Evolutionary conservation across 2,329 filamentous ascomycete genomes (phyloP).

Genomic region (Xylariaceae sp.): DNA sequence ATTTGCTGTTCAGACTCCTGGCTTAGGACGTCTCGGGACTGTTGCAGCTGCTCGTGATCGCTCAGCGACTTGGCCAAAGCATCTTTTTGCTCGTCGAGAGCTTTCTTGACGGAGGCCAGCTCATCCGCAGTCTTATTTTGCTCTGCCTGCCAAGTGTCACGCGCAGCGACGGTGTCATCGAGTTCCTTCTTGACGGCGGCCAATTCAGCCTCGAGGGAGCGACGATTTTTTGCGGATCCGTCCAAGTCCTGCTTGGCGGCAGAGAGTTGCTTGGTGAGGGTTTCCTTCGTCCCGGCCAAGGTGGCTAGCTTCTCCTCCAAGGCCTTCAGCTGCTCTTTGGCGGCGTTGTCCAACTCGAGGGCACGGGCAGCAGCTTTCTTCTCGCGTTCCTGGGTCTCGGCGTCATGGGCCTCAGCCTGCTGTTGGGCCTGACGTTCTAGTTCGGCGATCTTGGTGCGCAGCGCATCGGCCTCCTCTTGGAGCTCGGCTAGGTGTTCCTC

Average conservation of each 20-base stretch:
- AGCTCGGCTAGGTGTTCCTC: slow-evolving; percentile 36
- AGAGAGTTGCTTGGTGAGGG: slow-evolving; percentile 33
- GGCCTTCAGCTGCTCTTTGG: slow-evolving; percentile 22
- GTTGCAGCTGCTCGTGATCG: slow-evolving; percentile 18
- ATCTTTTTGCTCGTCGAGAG: slow-evolving; percentile 24
- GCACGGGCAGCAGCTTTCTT: slow-evolving; percentile 29
- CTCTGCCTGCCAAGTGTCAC: slow-evolving; percentile 31
- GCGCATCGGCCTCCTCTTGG: slow-evolving; percentile 37
- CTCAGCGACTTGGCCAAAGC: slow-evolving; percentile 21
- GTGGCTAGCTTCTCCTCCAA: slow-evolving; percentile 26
- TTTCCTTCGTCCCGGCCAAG: slow-evolving; percentile 24
- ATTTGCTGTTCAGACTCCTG: slow-evolving; percentile 26
- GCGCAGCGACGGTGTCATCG: slow-evolving; percentile 34
- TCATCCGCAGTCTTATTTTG: slow-evolving; percentile 27
- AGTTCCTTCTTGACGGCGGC: slow-evolving; percentile 35
- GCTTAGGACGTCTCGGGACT: slow-evolving; percentile 9
- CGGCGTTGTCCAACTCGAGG: slow-evolving; percentile 26
- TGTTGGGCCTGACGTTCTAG: slow-evolving; percentile 34
- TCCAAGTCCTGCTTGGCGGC: slow-evolving; percentile 34
- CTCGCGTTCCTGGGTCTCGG: slow-evolving; percentile 33
- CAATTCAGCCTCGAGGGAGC: slow-evolving; percentile 34
- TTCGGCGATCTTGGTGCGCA: slow-evolving; percentile 38
- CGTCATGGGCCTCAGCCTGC: slow-evolving; percentile 35
- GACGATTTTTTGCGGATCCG: slow-evolving; percentile 35
- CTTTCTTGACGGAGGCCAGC: slow-evolving; percentile 24